phyloP scores from a whole-genome alignment of 208 protist species.

The Crithidia thermophila region DNA sequence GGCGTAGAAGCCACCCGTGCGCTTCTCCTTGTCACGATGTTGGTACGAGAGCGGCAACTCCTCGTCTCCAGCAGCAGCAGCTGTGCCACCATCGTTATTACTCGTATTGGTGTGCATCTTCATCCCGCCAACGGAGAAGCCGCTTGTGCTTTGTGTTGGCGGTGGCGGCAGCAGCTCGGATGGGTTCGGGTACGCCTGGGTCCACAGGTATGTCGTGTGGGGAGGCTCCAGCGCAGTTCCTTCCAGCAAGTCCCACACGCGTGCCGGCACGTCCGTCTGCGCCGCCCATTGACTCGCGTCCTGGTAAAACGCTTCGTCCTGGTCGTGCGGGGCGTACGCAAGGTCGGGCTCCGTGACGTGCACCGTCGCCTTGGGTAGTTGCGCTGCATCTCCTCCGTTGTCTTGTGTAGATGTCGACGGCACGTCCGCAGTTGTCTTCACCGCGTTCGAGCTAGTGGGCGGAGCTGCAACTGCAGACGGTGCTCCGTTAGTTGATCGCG shows the following conservation, averaged over 20 bases:
- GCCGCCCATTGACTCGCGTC: constrained; percentile 20
- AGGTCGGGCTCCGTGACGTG: neutral
- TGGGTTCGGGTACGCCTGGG: constrained; percentile 43
- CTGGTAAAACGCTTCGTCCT: constrained; percentile 20
- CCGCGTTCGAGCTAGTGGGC: neutral
- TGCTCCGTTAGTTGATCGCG: too few relatives aligned
- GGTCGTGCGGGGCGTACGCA: constrained; percentile 22
- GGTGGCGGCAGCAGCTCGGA: constrained; percentile 6
- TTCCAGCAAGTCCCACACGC: constrained; percentile 47
- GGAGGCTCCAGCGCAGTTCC: constrained; percentile 60
- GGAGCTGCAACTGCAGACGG: neutral
- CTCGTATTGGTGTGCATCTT: too few relatives aligned
- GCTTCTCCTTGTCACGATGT: constrained; percentile 39
- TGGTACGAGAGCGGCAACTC: neutral
- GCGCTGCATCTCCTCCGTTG: neutral
- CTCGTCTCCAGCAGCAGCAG: too few relatives aligned
- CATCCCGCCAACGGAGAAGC: too few relatives aligned
- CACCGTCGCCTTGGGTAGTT: neutral
- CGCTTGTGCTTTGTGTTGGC: too few relatives aligned
- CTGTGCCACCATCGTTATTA: neutral
- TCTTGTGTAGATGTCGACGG: neutral
- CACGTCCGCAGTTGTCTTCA: too few relatives aligned
- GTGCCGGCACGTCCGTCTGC: constrained; percentile 22
- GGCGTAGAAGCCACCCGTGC: constrained; percentile 65
- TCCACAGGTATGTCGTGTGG: constrained; percentile 72